phyloP scores from a whole-genome alignment of 768 basidiomycete genomes.

The Xerocomellus dryophilus region DNA sequence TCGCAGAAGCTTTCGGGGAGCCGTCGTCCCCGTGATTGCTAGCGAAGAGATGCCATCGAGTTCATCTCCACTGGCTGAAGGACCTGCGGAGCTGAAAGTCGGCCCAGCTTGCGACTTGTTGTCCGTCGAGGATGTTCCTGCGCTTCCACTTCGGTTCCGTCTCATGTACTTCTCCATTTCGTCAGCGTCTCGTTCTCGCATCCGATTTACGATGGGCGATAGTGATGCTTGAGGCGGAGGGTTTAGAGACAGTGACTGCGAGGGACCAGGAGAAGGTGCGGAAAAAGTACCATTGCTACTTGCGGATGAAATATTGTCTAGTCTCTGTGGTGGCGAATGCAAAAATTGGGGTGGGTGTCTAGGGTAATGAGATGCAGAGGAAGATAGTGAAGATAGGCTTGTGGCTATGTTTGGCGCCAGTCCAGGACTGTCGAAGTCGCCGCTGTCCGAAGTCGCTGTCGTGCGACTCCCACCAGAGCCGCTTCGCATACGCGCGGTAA shows the following conservation, averaged over 20 bases:
- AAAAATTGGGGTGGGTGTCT: slow-evolving; percentile 35
- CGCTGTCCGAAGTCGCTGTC: slow-evolving; percentile 71
- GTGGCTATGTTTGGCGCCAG: slow-evolving; percentile 38
- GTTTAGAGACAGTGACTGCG: slow-evolving; percentile 37
- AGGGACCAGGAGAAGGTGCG: slow-evolving; percentile 34
- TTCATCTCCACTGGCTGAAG: slow-evolving; percentile 54
- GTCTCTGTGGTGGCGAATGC: slow-evolving; percentile 42
- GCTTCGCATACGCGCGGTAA: slow-evolving; percentile 62
- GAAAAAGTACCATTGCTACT: slow-evolving; percentile 40
- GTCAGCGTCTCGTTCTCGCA: slow-evolving; percentile 81
- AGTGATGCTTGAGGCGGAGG: slow-evolving; percentile 45
- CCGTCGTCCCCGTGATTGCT: slow-evolving; percentile 50
- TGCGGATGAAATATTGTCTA: slow-evolving; percentile 29
- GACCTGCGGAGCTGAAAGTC: slow-evolving; percentile 45
- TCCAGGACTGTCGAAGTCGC: slow-evolving; percentile 51
- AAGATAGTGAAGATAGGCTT: slow-evolving; percentile 57
- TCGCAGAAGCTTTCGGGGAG: slow-evolving; percentile 57
- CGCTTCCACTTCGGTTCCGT: slow-evolving; percentile 80
- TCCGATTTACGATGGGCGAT: slow-evolving; percentile 75
- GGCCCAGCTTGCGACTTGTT: slow-evolving; percentile 59
- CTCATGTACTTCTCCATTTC: slow-evolving; percentile 85
- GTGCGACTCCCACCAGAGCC: slow-evolving; percentile 80
- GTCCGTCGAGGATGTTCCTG: slow-evolving; percentile 69
- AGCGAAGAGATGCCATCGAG: slow-evolving; percentile 47
- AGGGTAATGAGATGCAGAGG: slow-evolving; percentile 58